These are phyloP conservation scores for Pterulicium gracile DNA, from an alignment of 1,284 basidiomycete species.

Conservation along the genomic window DNA sequence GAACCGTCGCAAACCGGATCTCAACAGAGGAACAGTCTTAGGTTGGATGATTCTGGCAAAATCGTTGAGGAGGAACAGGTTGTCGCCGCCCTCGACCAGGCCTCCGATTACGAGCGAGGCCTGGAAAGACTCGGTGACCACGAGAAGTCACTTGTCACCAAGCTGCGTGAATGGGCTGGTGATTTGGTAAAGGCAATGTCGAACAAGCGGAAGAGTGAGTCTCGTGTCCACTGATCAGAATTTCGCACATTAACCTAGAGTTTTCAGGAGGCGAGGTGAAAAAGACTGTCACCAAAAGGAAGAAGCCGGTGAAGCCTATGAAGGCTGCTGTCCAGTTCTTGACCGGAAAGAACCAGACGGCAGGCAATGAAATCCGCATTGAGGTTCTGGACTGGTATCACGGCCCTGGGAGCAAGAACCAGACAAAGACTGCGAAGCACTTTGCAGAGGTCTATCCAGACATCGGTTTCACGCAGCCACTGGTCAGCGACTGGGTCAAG, in stretches of 20 bases:
- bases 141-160: neutral
- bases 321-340: conserved; percentile 6
- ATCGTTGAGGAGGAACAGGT: conserved; percentile 12
- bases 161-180: conserved; percentile 10
- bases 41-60: conserved; percentile 16
- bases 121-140: conserved; percentile 7
- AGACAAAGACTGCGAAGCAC: conserved; percentile 16
- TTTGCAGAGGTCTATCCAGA: conserved; percentile 17
- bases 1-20: conserved; percentile 9
- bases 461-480: conserved; percentile 15
- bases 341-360: conserved; percentile 14
- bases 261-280: conserved; percentile 7
- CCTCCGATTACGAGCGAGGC: conserved; percentile 13
- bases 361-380: conserved; percentile 16
- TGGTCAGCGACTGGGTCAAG: conserved; percentile 15
- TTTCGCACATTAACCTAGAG: conserved; percentile 6
- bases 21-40: conserved; percentile 10
- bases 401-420: conserved; percentile 15
- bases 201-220: conserved; percentile 9
- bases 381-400: conserved; percentile 20
- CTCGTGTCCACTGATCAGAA: conserved; percentile 8
- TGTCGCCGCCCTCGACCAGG: conserved; percentile 13
- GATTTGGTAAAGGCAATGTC: conserved; percentile 8
- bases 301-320: neutral
- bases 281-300: conserved; percentile 4